phyloP scores from a whole-genome alignment of 352 stramenopile genomes.

The Phytophthora pistaciae region DNA sequence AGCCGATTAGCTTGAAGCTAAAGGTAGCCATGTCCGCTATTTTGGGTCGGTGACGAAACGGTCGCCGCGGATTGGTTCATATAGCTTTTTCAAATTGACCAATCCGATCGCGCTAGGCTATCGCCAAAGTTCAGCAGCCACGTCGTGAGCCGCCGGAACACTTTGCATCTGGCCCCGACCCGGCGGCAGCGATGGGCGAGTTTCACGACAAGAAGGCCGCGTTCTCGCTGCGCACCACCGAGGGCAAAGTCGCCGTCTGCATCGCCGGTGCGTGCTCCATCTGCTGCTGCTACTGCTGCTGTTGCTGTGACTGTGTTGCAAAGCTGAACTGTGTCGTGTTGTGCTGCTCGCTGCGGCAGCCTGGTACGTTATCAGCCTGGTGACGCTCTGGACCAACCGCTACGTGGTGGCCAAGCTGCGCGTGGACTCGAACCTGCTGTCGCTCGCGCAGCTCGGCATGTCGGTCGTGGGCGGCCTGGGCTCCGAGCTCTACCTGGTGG shows the following conservation, averaged over 20 bases:
- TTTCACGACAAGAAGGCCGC: constrained; percentile 38
- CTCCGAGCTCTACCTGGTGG: constrained; percentile 80
- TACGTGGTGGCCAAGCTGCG: constrained; percentile 81
- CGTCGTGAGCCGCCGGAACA: constrained; percentile 16
- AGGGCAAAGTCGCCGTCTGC: constrained; percentile 72
- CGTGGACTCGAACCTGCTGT: constrained; percentile 83
- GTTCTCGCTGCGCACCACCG: constrained; percentile 34
- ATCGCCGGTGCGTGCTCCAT: constrained; percentile 53
- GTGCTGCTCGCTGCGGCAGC: constrained; percentile 34
- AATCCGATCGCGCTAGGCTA: constrained; percentile 10
- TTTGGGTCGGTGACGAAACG: constrained; percentile 22
- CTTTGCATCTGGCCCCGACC: constrained; percentile 7
- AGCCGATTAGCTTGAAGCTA: constrained; percentile 16
- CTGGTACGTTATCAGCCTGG: constrained; percentile 84
- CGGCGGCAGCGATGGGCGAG: constrained; percentile 32
- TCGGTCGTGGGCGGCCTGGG: constrained; percentile 76
- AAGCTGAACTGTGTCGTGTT: background rate
- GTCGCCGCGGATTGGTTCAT: constrained; percentile 10
- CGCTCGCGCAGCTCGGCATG: constrained; percentile 79
- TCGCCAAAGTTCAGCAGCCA: constrained; percentile 31
- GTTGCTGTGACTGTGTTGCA: background rate
- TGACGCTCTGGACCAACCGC: constrained; percentile 88
- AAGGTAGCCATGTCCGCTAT: constrained; percentile 26
- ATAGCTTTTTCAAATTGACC: background rate
- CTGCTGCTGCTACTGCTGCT: background rate